A percentile compares a stretch with the other conserved stretches of the same genome.
Evolutionary conservation across 805 yeast species (phyloP).

Genomic region (Blastobotrys chiropterorum): DNA sequence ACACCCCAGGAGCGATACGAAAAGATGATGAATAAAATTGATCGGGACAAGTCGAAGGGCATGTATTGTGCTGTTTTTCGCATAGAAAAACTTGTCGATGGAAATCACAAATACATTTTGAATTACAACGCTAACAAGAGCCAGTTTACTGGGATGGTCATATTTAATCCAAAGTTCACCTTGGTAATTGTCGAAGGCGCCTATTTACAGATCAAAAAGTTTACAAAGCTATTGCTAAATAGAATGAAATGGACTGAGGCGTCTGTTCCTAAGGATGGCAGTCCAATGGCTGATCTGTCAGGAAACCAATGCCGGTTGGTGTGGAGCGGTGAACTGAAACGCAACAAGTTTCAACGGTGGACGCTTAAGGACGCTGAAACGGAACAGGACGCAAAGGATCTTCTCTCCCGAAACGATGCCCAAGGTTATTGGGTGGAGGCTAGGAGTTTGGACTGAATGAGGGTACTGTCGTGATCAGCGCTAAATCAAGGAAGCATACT

Average conservation of each 20-base stretch:
- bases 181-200: slow-evolving; percentile 75
- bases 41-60: slow-evolving; percentile 48
- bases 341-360: slow-evolving; percentile 61
- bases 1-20: slow-evolving; percentile 50
- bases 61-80: slow-evolving; percentile 51
- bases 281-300: slow-evolving; percentile 31
- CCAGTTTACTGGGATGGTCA: slow-evolving; percentile 52
- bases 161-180: slow-evolving; percentile 35
- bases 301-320: slow-evolving; percentile 43
- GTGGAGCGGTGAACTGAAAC: slow-evolving; percentile 67
- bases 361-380: slow-evolving; percentile 48
- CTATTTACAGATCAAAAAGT: slow-evolving; percentile 52
- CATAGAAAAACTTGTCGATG: slow-evolving; percentile 49
- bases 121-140: slow-evolving; percentile 76
- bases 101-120: slow-evolving; percentile 65
- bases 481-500: too few relatives aligned
- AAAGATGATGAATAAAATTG: slow-evolving; percentile 43
- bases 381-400: slow-evolving; percentile 45
- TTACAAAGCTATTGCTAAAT: slow-evolving; percentile 50
- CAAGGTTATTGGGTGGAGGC: slow-evolving; percentile 55
- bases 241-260: slow-evolving; percentile 61
- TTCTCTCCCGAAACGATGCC: slow-evolving; percentile 45
- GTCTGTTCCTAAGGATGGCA: slow-evolving; percentile 11
- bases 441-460: not conserved
- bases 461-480: too few relatives aligned